phyloP scores from a whole-genome alignment of 371 early-diverging fungal genomes.

The Rhizopus stolonifer region DNA sequence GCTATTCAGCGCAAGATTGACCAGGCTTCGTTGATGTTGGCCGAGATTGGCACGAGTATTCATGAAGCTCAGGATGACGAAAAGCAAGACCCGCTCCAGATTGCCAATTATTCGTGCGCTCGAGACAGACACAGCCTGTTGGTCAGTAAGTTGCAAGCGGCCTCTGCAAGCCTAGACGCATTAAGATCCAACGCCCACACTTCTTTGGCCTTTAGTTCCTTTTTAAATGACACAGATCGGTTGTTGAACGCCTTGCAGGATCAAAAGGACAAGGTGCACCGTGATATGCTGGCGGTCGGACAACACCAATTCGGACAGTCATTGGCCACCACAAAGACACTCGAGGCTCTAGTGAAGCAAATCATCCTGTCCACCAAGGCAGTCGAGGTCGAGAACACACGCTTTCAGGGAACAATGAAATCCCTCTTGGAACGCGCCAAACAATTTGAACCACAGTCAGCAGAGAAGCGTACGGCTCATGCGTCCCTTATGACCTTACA shows the following conservation, averaged over 20 bases:
- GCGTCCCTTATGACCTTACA: slow-evolving; percentile 27
- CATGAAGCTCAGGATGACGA: slow-evolving; percentile 13
- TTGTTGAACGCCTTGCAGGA: slow-evolving; percentile 25
- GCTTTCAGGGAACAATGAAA: slow-evolving; percentile 18
- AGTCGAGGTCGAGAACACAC: slow-evolving; percentile 21
- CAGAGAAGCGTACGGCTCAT: slow-evolving; percentile 25
- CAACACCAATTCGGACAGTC: neutral
- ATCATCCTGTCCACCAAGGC: too few species aligned
- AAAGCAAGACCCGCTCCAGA: slow-evolving; percentile 41
- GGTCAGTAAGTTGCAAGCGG: slow-evolving; percentile 18
- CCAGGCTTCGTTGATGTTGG: slow-evolving; percentile 23
- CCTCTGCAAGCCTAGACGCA: slow-evolving; percentile 20
- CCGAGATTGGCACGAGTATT: slow-evolving; percentile 25
- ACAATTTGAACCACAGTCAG: slow-evolving; percentile 21
- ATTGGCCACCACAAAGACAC: slow-evolving; percentile 21
- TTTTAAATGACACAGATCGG: slow-evolving; percentile 27
- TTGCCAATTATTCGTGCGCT: slow-evolving; percentile 47
- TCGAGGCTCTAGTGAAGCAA: slow-evolving; percentile 31
- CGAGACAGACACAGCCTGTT: slow-evolving; percentile 31
- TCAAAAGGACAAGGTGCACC: slow-evolving; percentile 26
- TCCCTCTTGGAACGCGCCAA: slow-evolving; percentile 21
- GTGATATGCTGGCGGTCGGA: slow-evolving; percentile 28
- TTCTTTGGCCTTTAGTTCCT: slow-evolving; percentile 29
- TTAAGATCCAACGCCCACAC: slow-evolving; percentile 32
- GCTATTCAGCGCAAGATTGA: slow-evolving; percentile 21